Base-by-base conservation (phyloP, 1,139 yeast species). In the Saccharomyces hybrid region DNA sequence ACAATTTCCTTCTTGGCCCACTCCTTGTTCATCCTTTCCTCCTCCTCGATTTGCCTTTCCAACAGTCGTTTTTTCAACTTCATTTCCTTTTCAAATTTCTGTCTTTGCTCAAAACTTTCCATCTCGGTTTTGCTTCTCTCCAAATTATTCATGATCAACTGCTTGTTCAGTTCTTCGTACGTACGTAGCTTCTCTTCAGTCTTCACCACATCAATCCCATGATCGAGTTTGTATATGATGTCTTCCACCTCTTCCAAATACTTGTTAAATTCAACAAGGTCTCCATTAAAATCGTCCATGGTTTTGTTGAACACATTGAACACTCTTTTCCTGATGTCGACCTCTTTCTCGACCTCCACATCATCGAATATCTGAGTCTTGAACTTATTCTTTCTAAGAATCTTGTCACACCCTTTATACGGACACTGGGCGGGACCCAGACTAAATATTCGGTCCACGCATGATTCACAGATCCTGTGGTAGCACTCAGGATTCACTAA, bases 361-460 rank as follows among this genome's bases (percentile, higher is more conserved):
- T 93, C 98, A 62, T 91, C 97, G 69, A 93, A 93, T 4, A 89
- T 79, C 72, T 93, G 99, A 50, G 88, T 81, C 73, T 93, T 93
- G 75, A 93, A 93, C 72, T 83, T 83, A 73, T 89, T 89, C 76
- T 88, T 88, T 61, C 99, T 76, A 59, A 93, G 74, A 11, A 86
- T 88, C 75, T 86, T 88, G 53, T 87, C 91, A 74, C 99, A 93
- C 52, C 86, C 84, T 5, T 93, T 89, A 69, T 90, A 91, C 0
- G 99, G 99, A 70, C 99, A 93, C 27, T 93, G 95, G 0, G 97
- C 95, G 0, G 99, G 99, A 4, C 99, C 99, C 52, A 88, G 73
- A 11, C 96, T 83, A 70, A 89, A 93, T 54, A 93, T 89, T 62
- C 98, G 78, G 70, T 91, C 98, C 49, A 90, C 98, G 73, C 99